phyloP scores from a whole-genome alignment of 2,329 filamentous ascomycete genomes.

The Pyrenophora seminiperda region DNA sequence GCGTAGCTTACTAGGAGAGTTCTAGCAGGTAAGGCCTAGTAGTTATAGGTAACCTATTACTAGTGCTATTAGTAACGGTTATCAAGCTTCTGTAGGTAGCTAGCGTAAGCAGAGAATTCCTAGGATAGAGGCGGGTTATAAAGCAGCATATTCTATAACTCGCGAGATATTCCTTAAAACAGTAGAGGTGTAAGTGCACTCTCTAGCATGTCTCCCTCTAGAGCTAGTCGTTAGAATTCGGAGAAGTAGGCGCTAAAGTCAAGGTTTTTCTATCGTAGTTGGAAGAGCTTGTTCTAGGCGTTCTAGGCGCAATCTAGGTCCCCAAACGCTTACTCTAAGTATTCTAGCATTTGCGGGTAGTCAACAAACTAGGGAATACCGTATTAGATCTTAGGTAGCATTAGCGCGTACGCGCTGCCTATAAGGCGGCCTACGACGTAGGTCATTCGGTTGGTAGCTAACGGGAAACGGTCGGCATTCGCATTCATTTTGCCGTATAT shows the following conservation, averaged over 20 bases:
- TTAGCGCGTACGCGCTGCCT: background rate
- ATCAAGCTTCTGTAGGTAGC: background rate
- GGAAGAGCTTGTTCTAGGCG: background rate
- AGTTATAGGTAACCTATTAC: background rate
- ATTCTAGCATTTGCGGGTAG: too few relatives aligned
- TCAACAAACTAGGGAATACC: too few relatives aligned
- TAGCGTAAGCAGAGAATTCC: background rate
- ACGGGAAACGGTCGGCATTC: background rate
- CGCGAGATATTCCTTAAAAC: too few relatives aligned
- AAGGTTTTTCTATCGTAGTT: background rate
- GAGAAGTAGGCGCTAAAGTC: slow-evolving; percentile 1
- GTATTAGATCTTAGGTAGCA: slow-evolving; percentile 3
- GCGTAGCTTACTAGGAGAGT: background rate
- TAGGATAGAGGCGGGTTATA: background rate
- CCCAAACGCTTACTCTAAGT: too few relatives aligned
- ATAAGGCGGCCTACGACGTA: background rate
- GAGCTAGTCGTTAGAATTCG: too few relatives aligned
- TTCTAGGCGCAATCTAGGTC: background rate
- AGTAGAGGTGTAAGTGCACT: too few relatives aligned
- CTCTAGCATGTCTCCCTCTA: too few relatives aligned
- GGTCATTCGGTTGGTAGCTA: background rate
- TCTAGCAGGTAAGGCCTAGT: background rate
- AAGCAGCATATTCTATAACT: background rate
- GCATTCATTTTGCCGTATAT: background rate
- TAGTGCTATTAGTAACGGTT: background rate